These are phyloP conservation scores for Arachis hypogaea DNA, from an alignment of 306 rosid genomes.

Conservation along the genomic window DNA sequence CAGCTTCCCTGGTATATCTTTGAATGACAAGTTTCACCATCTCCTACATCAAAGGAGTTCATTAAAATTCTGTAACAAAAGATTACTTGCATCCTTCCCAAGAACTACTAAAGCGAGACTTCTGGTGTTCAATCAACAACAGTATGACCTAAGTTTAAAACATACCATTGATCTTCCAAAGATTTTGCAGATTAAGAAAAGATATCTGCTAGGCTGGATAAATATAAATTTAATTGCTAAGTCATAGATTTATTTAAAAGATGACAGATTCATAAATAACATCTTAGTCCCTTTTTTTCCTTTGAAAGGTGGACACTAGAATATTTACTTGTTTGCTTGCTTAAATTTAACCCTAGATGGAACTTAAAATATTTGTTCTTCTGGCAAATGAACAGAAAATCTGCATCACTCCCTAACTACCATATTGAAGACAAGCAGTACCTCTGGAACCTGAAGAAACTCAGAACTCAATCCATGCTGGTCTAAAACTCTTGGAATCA, in stretches of 20 bases:
- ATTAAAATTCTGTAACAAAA: conserved; percentile 21
- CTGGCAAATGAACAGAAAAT: conserved; percentile 27
- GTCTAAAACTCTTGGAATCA: conserved; percentile 95
- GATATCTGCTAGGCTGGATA: not conserved
- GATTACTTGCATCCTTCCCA: conserved; percentile 26
- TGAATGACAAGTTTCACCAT: conserved; percentile 83
- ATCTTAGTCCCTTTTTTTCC: not conserved
- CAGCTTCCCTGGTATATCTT: conserved; percentile 98
- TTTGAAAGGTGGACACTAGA: conserved; percentile 8
- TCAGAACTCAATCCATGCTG: conserved; percentile 89
- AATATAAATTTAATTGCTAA: conserved; percentile 25
- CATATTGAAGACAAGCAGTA: conserved; percentile 22
- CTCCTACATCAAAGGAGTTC: conserved; percentile 53
- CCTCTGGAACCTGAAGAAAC: conserved; percentile 96
- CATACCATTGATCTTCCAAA: conserved; percentile 30
- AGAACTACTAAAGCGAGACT: conserved; percentile 16
- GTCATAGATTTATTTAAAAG: conserved; percentile 16
- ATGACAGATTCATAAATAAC: not conserved
- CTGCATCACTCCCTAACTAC: not conserved
- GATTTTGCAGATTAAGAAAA: conserved; percentile 23
- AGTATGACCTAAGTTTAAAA: conserved; percentile 1
- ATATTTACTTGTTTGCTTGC: conserved; percentile 30
- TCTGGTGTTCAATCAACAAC: conserved; percentile 7
- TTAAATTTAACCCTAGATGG: conserved; percentile 8
- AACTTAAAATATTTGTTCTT: conserved; percentile 22